Evolutionary conservation across 2,329 filamentous ascomycete genomes (phyloP).

Genomic region (Colletotrichum sp.): DNA sequence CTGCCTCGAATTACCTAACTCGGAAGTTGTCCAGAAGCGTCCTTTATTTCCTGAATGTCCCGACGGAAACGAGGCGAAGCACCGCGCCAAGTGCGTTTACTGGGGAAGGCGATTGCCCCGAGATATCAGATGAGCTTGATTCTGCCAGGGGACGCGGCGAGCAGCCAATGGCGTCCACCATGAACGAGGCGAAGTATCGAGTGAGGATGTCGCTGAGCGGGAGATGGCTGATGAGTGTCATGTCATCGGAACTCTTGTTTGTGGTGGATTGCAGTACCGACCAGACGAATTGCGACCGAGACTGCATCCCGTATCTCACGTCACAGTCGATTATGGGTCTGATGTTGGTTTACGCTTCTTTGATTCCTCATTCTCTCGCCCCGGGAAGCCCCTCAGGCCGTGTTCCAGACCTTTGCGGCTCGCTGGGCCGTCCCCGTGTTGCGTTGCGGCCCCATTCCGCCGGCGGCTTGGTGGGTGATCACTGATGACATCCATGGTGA

Average conservation of each 20-base stretch:
- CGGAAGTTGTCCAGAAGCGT: background rate
- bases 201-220: background rate
- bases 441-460: background rate
- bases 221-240: background rate
- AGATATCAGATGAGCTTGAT: constrained; percentile 16
- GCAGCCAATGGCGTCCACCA: background rate
- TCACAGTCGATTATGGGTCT: background rate
- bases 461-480: background rate
- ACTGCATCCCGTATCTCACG: background rate
- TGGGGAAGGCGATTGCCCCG: background rate
- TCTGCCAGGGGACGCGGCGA: background rate
- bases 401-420: background rate
- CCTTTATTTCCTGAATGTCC: background rate
- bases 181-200: background rate
- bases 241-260: background rate
- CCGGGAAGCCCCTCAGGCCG: background rate
- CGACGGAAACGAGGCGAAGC: background rate
- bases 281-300: background rate
- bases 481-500: background rate
- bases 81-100: background rate
- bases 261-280: background rate
- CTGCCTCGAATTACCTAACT: background rate
- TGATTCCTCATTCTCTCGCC: background rate
- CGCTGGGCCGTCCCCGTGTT: background rate
- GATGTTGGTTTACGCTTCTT: background rate